Percentiles rank a stretch among this genome's conserved stretches.
These are phyloP conservation scores for Neofusicoccum cordaticola DNA, from an alignment of 2,329 filamentous ascomycete genomes.

Conservation along the genomic window DNA sequence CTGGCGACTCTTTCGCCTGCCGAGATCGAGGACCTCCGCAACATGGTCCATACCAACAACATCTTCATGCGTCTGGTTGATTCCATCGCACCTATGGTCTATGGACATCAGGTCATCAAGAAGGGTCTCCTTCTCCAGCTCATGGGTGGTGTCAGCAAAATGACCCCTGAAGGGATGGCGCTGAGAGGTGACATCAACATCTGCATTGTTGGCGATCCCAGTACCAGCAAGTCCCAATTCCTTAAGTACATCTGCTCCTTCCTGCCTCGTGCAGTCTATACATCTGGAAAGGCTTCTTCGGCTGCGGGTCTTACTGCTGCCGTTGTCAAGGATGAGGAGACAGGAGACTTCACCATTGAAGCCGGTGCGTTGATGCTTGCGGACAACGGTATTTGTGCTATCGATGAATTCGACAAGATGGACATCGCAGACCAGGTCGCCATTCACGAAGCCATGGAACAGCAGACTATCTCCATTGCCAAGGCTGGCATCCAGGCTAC, in stretches of 20 bases:
- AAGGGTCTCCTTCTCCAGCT: constrained; percentile 92
- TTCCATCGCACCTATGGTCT: constrained; percentile 94
- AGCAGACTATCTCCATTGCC: constrained; percentile 98
- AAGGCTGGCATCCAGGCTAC: constrained; percentile 98
- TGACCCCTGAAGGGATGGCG: constrained; percentile 89
- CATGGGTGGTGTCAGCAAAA: constrained; percentile 92
- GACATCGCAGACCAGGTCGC: constrained; percentile 95
- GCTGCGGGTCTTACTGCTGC: constrained; percentile 96
- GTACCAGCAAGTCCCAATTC: constrained; percentile 96
- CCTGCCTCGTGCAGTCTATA: constrained; percentile 94
- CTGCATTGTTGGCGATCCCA: constrained; percentile 95
- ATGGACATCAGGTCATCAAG: constrained; percentile 95
- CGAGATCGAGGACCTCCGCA: constrained; percentile 87
- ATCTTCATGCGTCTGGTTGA: constrained; percentile 92
- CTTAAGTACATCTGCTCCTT: constrained; percentile 97
- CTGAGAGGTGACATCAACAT: constrained; percentile 98
- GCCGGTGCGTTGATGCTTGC: constrained; percentile 97
- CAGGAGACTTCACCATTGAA: constrained; percentile 97
- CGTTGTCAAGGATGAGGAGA: constrained; percentile 97
- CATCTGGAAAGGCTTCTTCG: constrained; percentile 94
- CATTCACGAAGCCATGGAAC: constrained; percentile 99
- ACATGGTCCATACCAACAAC: constrained; percentile 92
- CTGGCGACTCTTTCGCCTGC: constrained; percentile 78
- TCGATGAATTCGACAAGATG: constrained; percentile 99
- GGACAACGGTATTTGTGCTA: constrained; percentile 94